Evolutionary conservation across 129 eudicot genomes (phyloP), one percentile per base, ranked within the genome.

Genomic region (Arctium minus): DNA sequence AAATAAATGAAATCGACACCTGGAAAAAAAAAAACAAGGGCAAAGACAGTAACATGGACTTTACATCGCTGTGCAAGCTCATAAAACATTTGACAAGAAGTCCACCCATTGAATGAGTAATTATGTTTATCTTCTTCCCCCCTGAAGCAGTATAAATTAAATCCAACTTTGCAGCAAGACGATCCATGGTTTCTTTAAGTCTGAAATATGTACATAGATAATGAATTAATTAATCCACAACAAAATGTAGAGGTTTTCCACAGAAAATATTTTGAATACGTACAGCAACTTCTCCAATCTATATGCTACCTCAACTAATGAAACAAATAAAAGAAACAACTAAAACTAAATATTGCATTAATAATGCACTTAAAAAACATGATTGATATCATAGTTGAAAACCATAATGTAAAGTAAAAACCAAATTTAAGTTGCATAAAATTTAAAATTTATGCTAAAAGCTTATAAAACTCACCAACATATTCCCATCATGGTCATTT

Each of bases 31-130:
- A 82, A 10, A 36, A 27, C 22, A 38, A 56, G 7, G 50, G 40
- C 1, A 81, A 68, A 44, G 9, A 15, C 77, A 80, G 42, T 8
- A 39, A 18, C 76, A 17, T 44, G 71, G 38, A 60, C 3, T 80
- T 85, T 90, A 96, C 99, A 90, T 96, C 96, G 78, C 73, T 82
- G 69, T 88, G 94, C 39, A 93, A 90, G 85, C 89, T 84, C 99
- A 96, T 90, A 85, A 96, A 96, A 80, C 98, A 96, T 89, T 96
- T 96, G 67, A 89, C 93, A 60, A 96, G 92, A 84, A 93, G 94
- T 46, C 99, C 99, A 29, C 99, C 99, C 99, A 96, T 96, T 39
- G 99, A 96, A 86, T 96, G 99, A 80, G 86, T 93, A 22, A 96
- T 92, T 73, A 96, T 76, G 80, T 80, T 93, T 65, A 96, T 92